Base-by-base conservation (phyloP, 805 yeast species). In the Citeromyces nyonsensis region DNA sequence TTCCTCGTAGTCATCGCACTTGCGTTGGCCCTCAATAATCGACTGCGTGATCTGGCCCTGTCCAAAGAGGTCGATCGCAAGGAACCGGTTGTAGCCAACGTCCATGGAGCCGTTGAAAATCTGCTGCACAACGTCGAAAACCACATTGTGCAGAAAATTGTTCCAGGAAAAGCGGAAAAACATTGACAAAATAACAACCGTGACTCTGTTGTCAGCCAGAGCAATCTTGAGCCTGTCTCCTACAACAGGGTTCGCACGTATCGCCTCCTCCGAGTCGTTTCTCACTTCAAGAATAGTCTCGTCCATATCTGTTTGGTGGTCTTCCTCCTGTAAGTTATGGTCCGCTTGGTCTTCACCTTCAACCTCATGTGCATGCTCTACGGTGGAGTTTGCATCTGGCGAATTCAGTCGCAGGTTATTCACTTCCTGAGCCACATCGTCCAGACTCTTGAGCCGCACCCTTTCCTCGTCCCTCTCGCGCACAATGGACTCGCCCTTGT, bases 131-230 rank as follows among this genome's bases (percentile, higher is more conserved):
- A 91, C 72, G 55, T 91, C 99, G 61, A 88, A 91, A 6, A 91
- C 95, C 36, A 91, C 98, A 47, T 88, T 91, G 54, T 91, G 98
- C 61, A 91, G 68, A 48, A 91, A 91, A 49, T 91, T 91, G 52
- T 91, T 91, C 97, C 97, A 91, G 5, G 97, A 95, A 52, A 76
- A 84, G 38, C 66, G 59, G 52, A 86, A 75, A 47, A 91, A 83
- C 65, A 80, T 71, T 13, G 66, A 55, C 15, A 85, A 56, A n/a
- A 86, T 74, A 14, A 71, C 66, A 13, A 70, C 57, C 24, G 86
- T 63, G 36, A 84, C 72, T 25, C 67, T 65, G 50, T 72, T 73
- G 47, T 91, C 95, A 37, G 74, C 69, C 14, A 91, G 59, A 34
- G 82, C 75, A 31, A 84, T 80, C 52, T 91, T 91, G 47, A 86